Evolutionary conservation across 1,139 yeast species (phyloP).

Genomic region (Candida smagusa): DNA sequence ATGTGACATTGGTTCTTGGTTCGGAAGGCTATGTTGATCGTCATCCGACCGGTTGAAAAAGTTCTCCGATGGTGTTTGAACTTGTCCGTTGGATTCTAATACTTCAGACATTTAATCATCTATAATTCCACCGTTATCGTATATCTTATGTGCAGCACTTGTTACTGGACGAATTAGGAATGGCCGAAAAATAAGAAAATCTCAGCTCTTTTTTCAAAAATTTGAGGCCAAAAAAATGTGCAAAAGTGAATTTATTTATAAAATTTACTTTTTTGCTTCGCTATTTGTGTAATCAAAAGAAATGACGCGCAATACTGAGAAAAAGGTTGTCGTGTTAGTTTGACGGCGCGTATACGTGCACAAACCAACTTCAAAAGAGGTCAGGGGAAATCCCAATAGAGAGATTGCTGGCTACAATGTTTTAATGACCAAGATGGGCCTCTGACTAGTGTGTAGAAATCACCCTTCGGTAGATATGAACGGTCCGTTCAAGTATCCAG

Average conservation of each 20-base stretch:
- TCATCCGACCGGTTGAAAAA: constrained; percentile 20
- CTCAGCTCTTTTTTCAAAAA: constrained; percentile 1
- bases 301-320: constrained; percentile 5
- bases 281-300: constrained; percentile 4
- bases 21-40: constrained; percentile 10
- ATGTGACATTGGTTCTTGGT: constrained; percentile 8
- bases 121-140: too few relatives aligned
- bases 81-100: constrained; percentile 32
- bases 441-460: too few relatives aligned
- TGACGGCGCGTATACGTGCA: neutral
- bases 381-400: too few relatives aligned
- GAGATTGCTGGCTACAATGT: too few relatives aligned
- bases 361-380: neutral
- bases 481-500: too few relatives aligned
- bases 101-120: constrained; percentile 5
- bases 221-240: constrained; percentile 11
- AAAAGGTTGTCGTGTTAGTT: neutral
- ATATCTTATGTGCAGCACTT: too few relatives aligned
- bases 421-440: too few relatives aligned
- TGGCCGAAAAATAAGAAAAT: constrained; percentile 4
- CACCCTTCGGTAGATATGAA: too few relatives aligned
- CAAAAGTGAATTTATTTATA: constrained; percentile 13
- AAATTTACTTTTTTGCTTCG: constrained; percentile 4
- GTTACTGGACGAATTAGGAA: neutral
- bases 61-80: constrained; percentile 39